These are phyloP conservation scores for Hirsutella minnesotensis DNA, from an alignment of 2,329 filamentous ascomycete genomes.

Conservation along the genomic window DNA sequence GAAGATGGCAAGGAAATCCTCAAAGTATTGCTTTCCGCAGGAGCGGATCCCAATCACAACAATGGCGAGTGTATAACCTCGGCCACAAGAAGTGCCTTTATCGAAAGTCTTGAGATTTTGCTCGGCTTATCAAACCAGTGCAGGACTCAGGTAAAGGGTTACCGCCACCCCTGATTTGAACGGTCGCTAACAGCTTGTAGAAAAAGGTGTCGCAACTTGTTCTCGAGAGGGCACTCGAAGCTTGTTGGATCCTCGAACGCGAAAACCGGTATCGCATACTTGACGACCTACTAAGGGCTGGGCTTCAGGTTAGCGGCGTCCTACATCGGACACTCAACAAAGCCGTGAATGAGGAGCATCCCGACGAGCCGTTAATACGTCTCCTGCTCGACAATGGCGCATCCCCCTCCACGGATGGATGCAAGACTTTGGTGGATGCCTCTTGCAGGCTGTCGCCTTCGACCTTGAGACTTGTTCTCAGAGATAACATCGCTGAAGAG, in stretches of 20 bases:
- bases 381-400: slow-evolving; percentile 39
- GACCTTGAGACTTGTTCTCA: slow-evolving; percentile 29
- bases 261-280: slow-evolving; percentile 36
- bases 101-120: slow-evolving; percentile 37
- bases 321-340: slow-evolving; percentile 38
- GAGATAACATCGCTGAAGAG: slow-evolving; percentile 24
- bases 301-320: slow-evolving; percentile 34
- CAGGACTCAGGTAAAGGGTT: slow-evolving; percentile 26
- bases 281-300: slow-evolving; percentile 38
- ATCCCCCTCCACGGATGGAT: slow-evolving; percentile 37
- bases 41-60: slow-evolving; percentile 43
- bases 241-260: slow-evolving; percentile 37
- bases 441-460: slow-evolving; percentile 25
- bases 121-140: slow-evolving; percentile 32
- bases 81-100: slow-evolving; percentile 37
- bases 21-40: slow-evolving; percentile 35
- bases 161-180: background rate
- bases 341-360: slow-evolving; percentile 40
- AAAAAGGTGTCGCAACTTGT: slow-evolving; percentile 35
- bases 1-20: slow-evolving; percentile 36
- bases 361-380: slow-evolving; percentile 32
- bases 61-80: slow-evolving; percentile 43
- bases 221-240: slow-evolving; percentile 37
- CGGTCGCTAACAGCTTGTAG: slow-evolving; percentile 12
- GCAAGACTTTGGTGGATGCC: slow-evolving; percentile 40